These are phyloP conservation scores for Globisporangium cystogenes DNA, from an alignment of 352 stramenopile species.

Conservation along the genomic window DNA sequence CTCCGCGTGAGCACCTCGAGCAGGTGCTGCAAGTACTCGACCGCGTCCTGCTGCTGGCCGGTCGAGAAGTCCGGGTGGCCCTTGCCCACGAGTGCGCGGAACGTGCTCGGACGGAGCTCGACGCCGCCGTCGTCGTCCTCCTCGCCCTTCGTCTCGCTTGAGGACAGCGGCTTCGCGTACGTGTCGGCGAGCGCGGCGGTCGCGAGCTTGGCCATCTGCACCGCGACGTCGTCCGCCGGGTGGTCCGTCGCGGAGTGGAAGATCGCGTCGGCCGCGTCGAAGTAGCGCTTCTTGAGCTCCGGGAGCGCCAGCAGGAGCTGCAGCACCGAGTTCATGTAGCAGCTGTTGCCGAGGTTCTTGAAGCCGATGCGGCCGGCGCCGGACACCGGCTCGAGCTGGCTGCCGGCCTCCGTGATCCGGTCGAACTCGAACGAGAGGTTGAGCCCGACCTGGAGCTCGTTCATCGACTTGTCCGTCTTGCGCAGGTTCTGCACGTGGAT, in stretches of 20 bases:
- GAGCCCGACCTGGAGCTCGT: conserved; percentile 96
- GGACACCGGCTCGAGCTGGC: conserved; percentile 87
- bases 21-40: conserved; percentile 97
- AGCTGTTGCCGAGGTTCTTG: conserved; percentile 99
- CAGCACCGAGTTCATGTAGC: conserved; percentile 98
- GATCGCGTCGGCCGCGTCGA: conserved; percentile 48
- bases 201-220: conserved; percentile 92
- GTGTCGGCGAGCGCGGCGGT: conserved; percentile 81
- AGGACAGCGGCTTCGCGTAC: conserved; percentile 67
- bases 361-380: conserved; percentile 94
- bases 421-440: conserved; percentile 99
- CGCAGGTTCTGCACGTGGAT: conserved; percentile 92
- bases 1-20: conserved; percentile 90
- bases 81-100: conserved; percentile 93
- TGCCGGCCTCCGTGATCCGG: conserved; percentile 95
- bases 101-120: conserved; percentile 82
- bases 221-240: conserved; percentile 65
- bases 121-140: conserved; percentile 34
- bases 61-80: conserved; percentile 96
- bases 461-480: conserved; percentile 99
- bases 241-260: conserved; percentile 24
- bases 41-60: conserved; percentile 96
- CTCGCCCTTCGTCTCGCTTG: conserved; percentile 11
- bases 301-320: conserved; percentile 91
- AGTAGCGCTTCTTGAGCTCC: conserved; percentile 71